Conservation (phyloP, 1,139 yeast genomes). For the Sugiyamaella pinicola region DNA sequence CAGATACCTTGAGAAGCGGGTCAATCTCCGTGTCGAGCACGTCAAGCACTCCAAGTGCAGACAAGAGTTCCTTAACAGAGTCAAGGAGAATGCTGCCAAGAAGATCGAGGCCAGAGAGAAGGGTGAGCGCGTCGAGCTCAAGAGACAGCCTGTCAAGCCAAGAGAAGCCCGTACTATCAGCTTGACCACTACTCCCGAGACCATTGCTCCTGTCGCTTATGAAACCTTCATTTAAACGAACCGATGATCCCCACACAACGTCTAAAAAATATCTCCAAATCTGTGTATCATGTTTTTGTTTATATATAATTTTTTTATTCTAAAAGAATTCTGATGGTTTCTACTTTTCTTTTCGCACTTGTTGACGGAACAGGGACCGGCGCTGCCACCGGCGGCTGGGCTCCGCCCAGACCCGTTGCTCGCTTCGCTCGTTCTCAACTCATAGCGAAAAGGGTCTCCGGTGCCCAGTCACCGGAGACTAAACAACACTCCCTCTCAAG, state of each 20-base stretch:
- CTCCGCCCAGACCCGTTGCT: constrained; percentile 2
- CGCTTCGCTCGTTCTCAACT: neutral
- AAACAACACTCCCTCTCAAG: too few relatives aligned
- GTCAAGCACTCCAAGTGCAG: constrained; percentile 99
- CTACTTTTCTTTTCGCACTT: too few relatives aligned
- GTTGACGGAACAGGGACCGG: too few relatives aligned
- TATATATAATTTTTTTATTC: constrained; percentile 4
- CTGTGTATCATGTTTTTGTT: constrained; percentile 8
- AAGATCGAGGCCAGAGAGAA: constrained; percentile 92
- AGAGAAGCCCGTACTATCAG: constrained; percentile 86
- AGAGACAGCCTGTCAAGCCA: constrained; percentile 99
- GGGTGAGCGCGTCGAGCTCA: constrained; percentile 88
- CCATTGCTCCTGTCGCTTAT: constrained; percentile 98
- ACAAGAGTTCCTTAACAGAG: constrained; percentile 98
- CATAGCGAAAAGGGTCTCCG: too few relatives aligned
- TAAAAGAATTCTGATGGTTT: constrained; percentile 4
- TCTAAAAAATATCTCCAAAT: constrained; percentile 7
- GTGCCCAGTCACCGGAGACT: too few relatives aligned
- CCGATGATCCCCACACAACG: neutral
- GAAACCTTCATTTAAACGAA: constrained; percentile 89
- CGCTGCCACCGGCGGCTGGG: constrained; percentile 12
- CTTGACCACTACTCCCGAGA: constrained; percentile 80
- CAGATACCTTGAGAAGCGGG: constrained; percentile 99
- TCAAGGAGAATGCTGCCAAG: constrained; percentile 92
- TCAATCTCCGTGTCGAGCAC: constrained; percentile 98